A percentile compares a stretch with the other conserved stretches of the same genome.
Conservation (phyloP, 371 early-diverging fungal species). For the Actinomortierella ambigua region DNA sequence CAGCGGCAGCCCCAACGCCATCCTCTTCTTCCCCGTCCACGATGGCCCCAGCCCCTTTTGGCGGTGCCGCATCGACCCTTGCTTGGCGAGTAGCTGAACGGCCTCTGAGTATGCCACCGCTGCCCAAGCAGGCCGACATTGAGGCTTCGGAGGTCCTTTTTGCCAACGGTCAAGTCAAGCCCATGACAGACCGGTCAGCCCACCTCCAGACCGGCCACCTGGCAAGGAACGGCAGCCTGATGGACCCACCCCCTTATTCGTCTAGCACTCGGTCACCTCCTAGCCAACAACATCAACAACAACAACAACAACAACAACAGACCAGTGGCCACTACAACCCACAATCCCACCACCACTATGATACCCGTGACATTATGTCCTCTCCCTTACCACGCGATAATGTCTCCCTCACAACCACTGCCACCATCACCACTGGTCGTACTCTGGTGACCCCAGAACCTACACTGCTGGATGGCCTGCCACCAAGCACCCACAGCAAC, state of each 20-base stretch:
- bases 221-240: conserved; percentile 28
- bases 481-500: conserved; percentile 6
- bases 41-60: too few species aligned
- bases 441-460: conserved; percentile 39
- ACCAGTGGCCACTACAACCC: conserved; percentile 3
- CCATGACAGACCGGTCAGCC: too few species aligned
- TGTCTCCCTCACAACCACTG: conserved; percentile 15
- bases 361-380: too few species aligned
- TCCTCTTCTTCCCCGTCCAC: too few species aligned
- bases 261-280: conserved; percentile 2
- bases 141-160: too few species aligned
- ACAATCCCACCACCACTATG: conserved; percentile 9
- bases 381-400: too few species aligned
- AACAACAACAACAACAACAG: conserved; percentile 4
- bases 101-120: too few species aligned
- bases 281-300: not conserved
- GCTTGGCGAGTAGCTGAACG: too few species aligned
- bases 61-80: too few species aligned
- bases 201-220: conserved; percentile 10
- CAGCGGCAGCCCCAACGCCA: too few species aligned
- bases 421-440: conserved; percentile 29
- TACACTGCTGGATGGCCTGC: conserved; percentile 9
- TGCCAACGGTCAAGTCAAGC: too few species aligned
- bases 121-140: too few species aligned
- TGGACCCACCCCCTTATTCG: conserved; percentile 33